phyloP scores from a whole-genome alignment of 202 grass and related monocot species.

The Elaeis oleifera region DNA sequence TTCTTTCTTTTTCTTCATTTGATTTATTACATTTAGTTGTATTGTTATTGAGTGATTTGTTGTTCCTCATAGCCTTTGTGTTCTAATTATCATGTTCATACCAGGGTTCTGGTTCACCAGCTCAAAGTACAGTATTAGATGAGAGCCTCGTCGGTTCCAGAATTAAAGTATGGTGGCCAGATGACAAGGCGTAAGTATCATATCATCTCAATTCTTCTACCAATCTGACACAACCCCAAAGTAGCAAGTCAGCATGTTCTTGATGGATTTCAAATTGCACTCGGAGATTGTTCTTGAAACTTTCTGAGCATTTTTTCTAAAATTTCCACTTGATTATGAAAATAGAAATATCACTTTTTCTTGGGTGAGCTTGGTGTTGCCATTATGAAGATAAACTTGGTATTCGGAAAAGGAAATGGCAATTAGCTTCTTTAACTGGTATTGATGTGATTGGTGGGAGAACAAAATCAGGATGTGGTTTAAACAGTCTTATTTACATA shows the following conservation, averaged over 20 bases:
- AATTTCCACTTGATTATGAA: neutral
- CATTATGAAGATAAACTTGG: too few species aligned
- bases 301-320: neutral
- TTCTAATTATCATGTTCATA: conserved; percentile 1
- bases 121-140: neutral
- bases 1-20: too few species aligned
- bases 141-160: conserved; percentile 5
- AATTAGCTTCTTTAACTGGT: too few species aligned
- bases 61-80: neutral
- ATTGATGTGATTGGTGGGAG: too few species aligned
- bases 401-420: too few species aligned
- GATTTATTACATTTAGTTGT: too few species aligned
- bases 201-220: conserved; percentile 7
- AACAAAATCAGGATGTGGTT: too few species aligned
- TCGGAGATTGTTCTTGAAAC: neutral
- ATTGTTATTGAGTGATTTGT: too few species aligned
- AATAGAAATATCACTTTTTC: too few species aligned
- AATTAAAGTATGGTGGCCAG: conserved; percentile 20
- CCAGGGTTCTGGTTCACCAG: neutral
- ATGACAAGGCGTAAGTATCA: conserved; percentile 12
- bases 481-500: too few species aligned
- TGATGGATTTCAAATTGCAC: neutral
- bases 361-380: too few species aligned
- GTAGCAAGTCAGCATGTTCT: neutral
- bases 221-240: neutral